These are phyloP conservation scores for Erigeron canadensis DNA, from an alignment of 129 eudicot species.

Conservation along the genomic window DNA sequence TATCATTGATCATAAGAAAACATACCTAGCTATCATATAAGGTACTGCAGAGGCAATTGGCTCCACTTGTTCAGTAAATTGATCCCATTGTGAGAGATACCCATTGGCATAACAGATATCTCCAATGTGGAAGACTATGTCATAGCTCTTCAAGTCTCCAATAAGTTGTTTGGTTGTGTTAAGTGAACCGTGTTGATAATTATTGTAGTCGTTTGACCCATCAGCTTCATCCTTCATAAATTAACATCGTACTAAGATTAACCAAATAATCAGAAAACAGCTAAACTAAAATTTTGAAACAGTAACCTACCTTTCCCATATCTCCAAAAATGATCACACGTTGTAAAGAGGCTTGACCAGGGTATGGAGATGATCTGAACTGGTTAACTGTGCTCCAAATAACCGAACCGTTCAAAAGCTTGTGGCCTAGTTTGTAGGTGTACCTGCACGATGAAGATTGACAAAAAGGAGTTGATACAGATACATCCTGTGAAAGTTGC, in stretches of 20 bases:
- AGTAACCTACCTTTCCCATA: conserved; percentile 60
- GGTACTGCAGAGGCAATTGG: conserved; percentile 71
- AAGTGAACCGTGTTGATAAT: conserved; percentile 63
- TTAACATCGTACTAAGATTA: neutral
- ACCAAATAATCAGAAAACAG: neutral
- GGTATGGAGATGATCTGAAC: conserved; percentile 62
- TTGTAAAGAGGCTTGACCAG: conserved; percentile 69
- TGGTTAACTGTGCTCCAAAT: conserved; percentile 51
- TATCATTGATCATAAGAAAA: neutral
- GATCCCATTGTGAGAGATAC: conserved; percentile 89
- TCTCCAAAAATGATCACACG: conserved; percentile 78
- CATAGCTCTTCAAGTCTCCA: conserved; percentile 53
- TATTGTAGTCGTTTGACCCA: conserved; percentile 69
- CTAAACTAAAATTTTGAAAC: neutral
- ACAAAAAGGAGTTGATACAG: neutral
- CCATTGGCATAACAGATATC: conserved; percentile 73
- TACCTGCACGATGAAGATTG: conserved; percentile 46
- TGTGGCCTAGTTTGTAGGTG: conserved; percentile 73
- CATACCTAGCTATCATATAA: conserved; percentile 76
- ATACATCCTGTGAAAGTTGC: too few species aligned
- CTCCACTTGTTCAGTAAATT: conserved; percentile 68
- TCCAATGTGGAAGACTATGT: conserved; percentile 75
- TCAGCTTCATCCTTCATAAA: conserved; percentile 56
- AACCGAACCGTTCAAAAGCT: conserved; percentile 42
- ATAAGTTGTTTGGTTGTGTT: conserved; percentile 61